Conservation (phyloP, 441 rosid species). For the Populus hybrid region DNA sequence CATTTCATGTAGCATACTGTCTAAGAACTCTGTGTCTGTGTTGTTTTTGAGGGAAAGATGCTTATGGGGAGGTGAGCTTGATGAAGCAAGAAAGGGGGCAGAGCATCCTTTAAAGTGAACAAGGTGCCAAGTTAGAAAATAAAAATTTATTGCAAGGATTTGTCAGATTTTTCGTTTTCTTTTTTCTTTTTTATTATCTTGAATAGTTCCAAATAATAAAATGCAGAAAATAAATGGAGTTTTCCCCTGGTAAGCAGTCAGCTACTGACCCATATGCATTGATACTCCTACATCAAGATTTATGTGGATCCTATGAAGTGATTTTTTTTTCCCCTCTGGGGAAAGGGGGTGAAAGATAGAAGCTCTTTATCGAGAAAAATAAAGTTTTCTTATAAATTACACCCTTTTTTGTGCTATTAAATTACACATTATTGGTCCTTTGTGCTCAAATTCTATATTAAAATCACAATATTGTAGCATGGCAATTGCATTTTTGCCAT, state of each 20-base stretch:
- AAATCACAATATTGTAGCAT: neutral
- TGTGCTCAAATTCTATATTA: neutral
- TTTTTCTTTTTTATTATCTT: constrained; percentile 7
- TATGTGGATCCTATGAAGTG: constrained; percentile 9
- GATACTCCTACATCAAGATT: constrained; percentile 8
- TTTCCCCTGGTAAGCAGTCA: constrained; percentile 11
- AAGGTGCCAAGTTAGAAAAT: constrained; percentile 37
- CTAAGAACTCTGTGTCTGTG: constrained; percentile 19
- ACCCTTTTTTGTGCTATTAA: neutral
- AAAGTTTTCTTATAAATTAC: neutral
- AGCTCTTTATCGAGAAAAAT: neutral
- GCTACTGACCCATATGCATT: constrained; percentile 20
- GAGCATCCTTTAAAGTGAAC: constrained; percentile 64
- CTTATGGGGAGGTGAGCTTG: constrained; percentile 35
- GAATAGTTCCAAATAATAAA: constrained; percentile 40
- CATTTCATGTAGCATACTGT: constrained; percentile 22
- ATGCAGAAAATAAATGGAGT: constrained; percentile 20
- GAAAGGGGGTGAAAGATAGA: neutral
- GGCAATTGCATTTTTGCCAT: neutral
- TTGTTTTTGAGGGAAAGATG: constrained; percentile 26
- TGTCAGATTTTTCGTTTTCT: constrained; percentile 29
- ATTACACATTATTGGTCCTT: neutral
- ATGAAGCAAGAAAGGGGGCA: constrained; percentile 31
- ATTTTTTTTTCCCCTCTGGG: neutral
- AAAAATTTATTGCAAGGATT: constrained; percentile 20